Base-by-base conservation (phyloP, 148 eudicot genomes). In the Rheum nobile region DNA sequence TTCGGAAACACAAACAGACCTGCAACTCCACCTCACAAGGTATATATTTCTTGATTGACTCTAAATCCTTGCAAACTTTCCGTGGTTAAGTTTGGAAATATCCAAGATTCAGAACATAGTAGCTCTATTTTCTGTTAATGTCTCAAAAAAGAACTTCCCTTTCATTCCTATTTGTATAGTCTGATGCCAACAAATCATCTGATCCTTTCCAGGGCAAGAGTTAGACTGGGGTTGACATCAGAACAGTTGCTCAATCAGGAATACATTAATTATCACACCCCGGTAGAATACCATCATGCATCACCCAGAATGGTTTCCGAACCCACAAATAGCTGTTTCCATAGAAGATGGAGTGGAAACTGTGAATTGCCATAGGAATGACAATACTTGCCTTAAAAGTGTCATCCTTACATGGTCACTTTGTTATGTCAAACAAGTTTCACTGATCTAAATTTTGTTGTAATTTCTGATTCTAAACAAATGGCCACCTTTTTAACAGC, bases 1-100 rank as follows among this genome's bases (percentile, higher is more conserved):
- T 87, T 89, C 80, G 88, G 86, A 22, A 85, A 84, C 73, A 79
- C 55, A 77, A 44, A 77, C 75, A 85, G 93, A 79, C 93, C 93
- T 19, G 90, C 87, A 55, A 89, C 91, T 77, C 91, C 93, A 22
- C 93, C 93, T 6, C 86, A 84, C 55, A 87, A 89, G 88, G 93
- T 89, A 87, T 71, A 6, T 22, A 41, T 39, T 6, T 41, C 46
- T 71, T 71, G 73, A 34, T 10, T 68, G 72, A 19, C 21, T 14
- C 41, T 14, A 16, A 31, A 8, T 61, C 19, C 2, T 28, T 61
- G 37, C 67, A 61, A 28, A 12, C 8, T 12, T 61, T 16, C 67
- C 34, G 10, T 52, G 24, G 68, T 52, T 70, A 67, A 72, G 8
- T 52, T 38, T 43, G 26, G 38, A 46, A 46, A 67, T 6, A 67